Evolutionary conservation across 495 filamentous ascomycete genomes (phyloP), one percentile per base, ranked within the genome.

Genomic region (Penicillium bovifimosum): DNA sequence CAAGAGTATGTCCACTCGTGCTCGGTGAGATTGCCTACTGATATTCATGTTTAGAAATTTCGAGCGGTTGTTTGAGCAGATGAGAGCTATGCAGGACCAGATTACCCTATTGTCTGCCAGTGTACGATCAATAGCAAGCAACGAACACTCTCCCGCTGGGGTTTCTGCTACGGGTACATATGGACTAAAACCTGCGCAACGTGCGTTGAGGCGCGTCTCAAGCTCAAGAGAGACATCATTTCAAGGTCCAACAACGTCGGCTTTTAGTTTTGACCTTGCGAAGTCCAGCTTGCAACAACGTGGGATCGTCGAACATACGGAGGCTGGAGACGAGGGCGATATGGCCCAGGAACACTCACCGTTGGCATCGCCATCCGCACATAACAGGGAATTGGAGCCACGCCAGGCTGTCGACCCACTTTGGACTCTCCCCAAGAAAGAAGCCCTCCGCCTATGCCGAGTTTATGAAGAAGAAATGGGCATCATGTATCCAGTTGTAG

Each of bases 381-480:
- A 69, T 10, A 69, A 77, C n/a, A 66, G 62, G 13, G 53, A 74
- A 53, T 60, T 56, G 41, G 68, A 57, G 20, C 61, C 53, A 33
- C 65, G 54, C 36, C 71, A 60, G 31, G 60, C 56, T 31, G 77
- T 70, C 45, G 88, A 95, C 69, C 87, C 89, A 1, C 71, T 96
- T 13, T 90, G 87, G 86, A 73, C 77, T n/a, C 73, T 90, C 16
- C 71, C 74, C n/a, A 86, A 85, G 59, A 73, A 83, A 16, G 88
- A 96, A 58, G 83, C 89, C 41, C 59, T 87, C n/a, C 80, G 87
- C 6, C 73, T 95, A 10, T 87, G 86, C 57, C 66, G 75, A 3
- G 76, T 91, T 2, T 89, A 89, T 56, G 84, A 91, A 49, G 88
- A 95, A 62, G 90, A 93, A 65, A 84, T 93, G 67, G 87, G 87